Evolutionary conservation across 768 basidiomycete genomes (phyloP).

Genomic region (Boletus subparvulus): DNA sequence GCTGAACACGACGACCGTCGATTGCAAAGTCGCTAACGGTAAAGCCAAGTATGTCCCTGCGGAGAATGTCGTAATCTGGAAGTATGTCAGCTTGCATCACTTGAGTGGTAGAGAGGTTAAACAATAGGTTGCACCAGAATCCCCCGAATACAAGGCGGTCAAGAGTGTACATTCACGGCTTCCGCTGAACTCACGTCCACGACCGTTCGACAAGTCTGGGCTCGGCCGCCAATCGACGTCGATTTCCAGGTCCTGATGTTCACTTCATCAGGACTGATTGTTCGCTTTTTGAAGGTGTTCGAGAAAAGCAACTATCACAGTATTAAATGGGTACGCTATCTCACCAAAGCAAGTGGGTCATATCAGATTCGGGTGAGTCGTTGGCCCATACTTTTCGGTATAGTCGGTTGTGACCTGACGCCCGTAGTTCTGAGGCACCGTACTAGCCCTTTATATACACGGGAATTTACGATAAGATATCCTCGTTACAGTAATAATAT

Average conservation of each 20-base stretch:
- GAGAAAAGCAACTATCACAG: slow-evolving; percentile 95
- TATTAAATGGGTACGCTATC: slow-evolving; percentile 93
- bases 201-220: slow-evolving; percentile 95
- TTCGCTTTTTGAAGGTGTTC: slow-evolving; percentile 97
- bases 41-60: slow-evolving; percentile 98
- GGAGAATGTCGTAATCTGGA: slow-evolving; percentile 97
- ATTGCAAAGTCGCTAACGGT: slow-evolving; percentile 87
- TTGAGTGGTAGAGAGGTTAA: slow-evolving; percentile 1
- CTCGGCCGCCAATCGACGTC: slow-evolving; percentile 94
- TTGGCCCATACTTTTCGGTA: not conserved
- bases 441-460: slow-evolving; percentile 17
- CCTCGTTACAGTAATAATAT: slow-evolving; percentile 20
- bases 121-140: slow-evolving; percentile 52
- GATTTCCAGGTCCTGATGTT: slow-evolving; percentile 99
- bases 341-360: slow-evolving; percentile 89
- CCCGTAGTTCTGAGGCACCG: slow-evolving; percentile 28
- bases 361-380: slow-evolving; percentile 90
- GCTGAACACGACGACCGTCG: slow-evolving; percentile 87
- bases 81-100: slow-evolving; percentile 55
- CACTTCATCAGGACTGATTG: slow-evolving; percentile 92
- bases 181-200: slow-evolving; percentile 83
- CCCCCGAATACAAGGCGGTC: slow-evolving; percentile 87
- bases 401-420: not conserved
- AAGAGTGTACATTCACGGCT: slow-evolving; percentile 84
- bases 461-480: slow-evolving; percentile 27